phyloP scores from a whole-genome alignment of 257 asterid species.

The Solanum lycopersicoides region DNA sequence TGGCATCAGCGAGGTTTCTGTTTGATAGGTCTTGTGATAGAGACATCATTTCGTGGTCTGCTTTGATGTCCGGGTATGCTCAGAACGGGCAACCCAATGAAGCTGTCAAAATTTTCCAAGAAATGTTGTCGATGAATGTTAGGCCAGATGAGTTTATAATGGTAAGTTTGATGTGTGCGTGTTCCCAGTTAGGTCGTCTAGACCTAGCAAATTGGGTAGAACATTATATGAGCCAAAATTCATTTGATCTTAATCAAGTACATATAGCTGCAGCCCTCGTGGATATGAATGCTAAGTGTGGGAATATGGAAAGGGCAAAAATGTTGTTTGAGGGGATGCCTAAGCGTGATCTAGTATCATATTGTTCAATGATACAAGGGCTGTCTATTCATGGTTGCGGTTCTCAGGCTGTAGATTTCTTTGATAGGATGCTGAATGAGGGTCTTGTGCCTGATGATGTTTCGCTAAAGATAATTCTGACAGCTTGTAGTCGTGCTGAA shows the following conservation, averaged over 20 bases:
- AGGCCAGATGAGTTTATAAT: conserved; percentile 57
- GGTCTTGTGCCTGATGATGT: conserved; percentile 59
- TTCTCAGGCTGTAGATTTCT: conserved; percentile 37
- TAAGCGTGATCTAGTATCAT: conserved; percentile 39
- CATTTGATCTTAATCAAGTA: conserved; percentile 22
- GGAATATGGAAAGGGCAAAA: conserved; percentile 60
- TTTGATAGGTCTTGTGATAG: conserved; percentile 33
- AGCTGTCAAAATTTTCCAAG: conserved; percentile 40
- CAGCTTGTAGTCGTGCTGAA: conserved; percentile 49
- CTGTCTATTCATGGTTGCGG: conserved; percentile 46
- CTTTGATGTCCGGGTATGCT: conserved; percentile 55
- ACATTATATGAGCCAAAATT: conserved; percentile 23
- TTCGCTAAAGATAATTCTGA: conserved; percentile 54
- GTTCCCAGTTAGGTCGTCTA: conserved; percentile 56
- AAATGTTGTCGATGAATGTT: conserved; percentile 29
- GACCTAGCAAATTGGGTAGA: conserved; percentile 63
- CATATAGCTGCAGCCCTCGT: conserved; percentile 61
- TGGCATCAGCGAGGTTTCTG: conserved; percentile 54
- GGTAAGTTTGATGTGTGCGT: conserved; percentile 75
- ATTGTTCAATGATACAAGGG: conserved; percentile 75
- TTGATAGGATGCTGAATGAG: conserved; percentile 52
- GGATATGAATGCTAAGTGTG: conserved; percentile 76
- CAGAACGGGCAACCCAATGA: conserved; percentile 56
- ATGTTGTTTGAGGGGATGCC: conserved; percentile 44
- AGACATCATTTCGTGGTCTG: conserved; percentile 71